Evolutionary conservation across 768 basidiomycete genomes (phyloP), one percentile per base, ranked within the genome.

Genomic region (Guyanaporus albipodus): DNA sequence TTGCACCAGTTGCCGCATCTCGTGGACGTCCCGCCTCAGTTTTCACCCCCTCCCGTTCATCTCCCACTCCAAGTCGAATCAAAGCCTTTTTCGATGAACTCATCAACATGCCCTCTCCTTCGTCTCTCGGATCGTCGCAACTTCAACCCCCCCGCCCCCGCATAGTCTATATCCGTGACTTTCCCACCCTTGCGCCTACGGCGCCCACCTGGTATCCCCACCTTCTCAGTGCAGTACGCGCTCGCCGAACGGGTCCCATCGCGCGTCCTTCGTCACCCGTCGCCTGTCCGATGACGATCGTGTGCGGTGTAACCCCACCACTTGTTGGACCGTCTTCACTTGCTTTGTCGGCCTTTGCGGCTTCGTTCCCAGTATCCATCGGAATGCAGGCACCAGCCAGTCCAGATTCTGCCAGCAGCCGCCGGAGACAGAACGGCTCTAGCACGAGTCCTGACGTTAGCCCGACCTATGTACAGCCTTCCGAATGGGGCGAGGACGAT

Each of bases 291-390:
- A 87, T 85, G 56, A 80, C 84, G 8, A 90, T 96, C 38, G 73
- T 96, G 15, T 87, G 95, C 57, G 91, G 91, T n/a, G 81, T 90
- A 58, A 83, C 86, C 1, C 91, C 92, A 22, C 70, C 87, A 4
- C 68, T 91, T n/a, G 69, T 79, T 12, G 74, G 78, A n/a, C 70
- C 78, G 9, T 53, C 60, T 56, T 38, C 66, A 57, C 10, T 50
- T 44, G 12, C 45, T 21, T 41, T 52, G 2, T 27, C 54, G 28
- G 23, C 56, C 44, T 50, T 35, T 24, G 5, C 46, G 4, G 53
- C 46, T 12, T 17, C 54, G 3, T 62, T 59, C 34, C 36, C 48
- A 1, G 36, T 51, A 46, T 11, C 48, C 18, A 6, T 23, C n/a
- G 53, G 37, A 15, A 23, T 43, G n/a, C 59, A 64, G 26, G 17